Conservation (phyloP, 176 grass and related monocot genomes). For the Triticum urartu region DNA sequence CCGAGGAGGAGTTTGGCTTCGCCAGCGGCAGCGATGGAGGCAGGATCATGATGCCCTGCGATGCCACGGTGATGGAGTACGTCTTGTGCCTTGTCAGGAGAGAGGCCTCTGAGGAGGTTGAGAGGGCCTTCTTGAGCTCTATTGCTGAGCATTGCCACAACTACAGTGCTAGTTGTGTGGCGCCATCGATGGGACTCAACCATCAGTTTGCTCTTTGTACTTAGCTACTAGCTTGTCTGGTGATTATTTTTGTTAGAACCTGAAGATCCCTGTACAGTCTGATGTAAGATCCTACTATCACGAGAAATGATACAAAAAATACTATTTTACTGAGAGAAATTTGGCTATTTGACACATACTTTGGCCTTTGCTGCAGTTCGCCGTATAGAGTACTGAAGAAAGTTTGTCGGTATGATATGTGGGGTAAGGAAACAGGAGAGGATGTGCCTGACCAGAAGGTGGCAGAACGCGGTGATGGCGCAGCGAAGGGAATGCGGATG, state of each 20-base stretch:
- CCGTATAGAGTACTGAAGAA: not conserved
- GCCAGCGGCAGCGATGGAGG: not conserved
- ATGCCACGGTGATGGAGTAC: conserved; percentile 47
- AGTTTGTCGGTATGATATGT: not conserved
- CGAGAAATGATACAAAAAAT: not conserved
- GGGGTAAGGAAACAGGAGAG: not conserved
- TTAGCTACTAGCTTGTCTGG: not conserved
- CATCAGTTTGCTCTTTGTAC: conserved; percentile 6
- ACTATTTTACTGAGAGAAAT: not conserved
- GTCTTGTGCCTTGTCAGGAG: conserved; percentile 39
- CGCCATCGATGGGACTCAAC: not conserved
- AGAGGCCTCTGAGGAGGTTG: conserved; percentile 44
- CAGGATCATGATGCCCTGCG: conserved; percentile 56
- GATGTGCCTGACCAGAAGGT: too few species aligned
- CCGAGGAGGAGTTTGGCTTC: conserved; percentile 39
- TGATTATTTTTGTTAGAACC: not conserved
- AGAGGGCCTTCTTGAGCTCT: conserved; percentile 45
- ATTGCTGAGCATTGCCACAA: conserved; percentile 28
- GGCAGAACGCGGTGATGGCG: too few species aligned
- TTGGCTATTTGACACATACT: not conserved
- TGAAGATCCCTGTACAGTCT: not conserved
- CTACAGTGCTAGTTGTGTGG: not conserved
- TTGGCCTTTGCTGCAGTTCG: too few species aligned
- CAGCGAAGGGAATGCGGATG: too few species aligned
- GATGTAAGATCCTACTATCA: not conserved